Base-by-base conservation (phyloP, 2,329 filamentous ascomycete species). In the Aspergillus sp. region DNA sequence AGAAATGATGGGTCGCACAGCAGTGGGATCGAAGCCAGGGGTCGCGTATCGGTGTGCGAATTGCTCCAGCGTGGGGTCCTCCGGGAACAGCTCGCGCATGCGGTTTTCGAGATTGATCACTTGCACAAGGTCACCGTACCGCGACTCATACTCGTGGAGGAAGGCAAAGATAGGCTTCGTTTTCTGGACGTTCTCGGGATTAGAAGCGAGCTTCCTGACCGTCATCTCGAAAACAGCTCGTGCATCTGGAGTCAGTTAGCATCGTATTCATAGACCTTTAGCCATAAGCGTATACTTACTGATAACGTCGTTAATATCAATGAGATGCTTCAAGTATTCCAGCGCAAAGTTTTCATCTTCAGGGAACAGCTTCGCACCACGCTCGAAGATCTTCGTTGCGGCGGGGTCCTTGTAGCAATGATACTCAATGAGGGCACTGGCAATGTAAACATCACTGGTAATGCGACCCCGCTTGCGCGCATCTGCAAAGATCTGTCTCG, bases 211-310 rank as follows among this genome's bases (percentile, higher is more conserved):
- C 63, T 89, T 89, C 71, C 90, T 91, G 62, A 97, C 91, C 15
- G 93, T 92, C 15, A 93, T 97, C 75, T 98, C 95, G 70, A 99
- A 99, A 2, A 97, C 92, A 8, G 95, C 93, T 66, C 95, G 87
- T 36, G 95, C 95, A 83, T 99, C 92, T 93, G 67, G n/a, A 56
- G 13, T 13, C 51, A 6, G 54, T 69, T 57, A 72, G 66, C 23
- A 64, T 38, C 19, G 6, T 39, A 6, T 5, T 8, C 4, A 15
- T n/a, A 5, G 8, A 30, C 8, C 13, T 0, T 13, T 8, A 19
- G 27, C 41, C 10, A 23, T 3, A 1, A 42, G 15, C 36, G 15
- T 32, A 1, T 32, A 83, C 90, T 83, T 84, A 96, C 91, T 97
- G 32, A 92, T 96, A 51, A 92, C 89, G 76, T 99, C 95, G 68